These are phyloP conservation scores for Tulasnella sp. DNA, from an alignment of 768 basidiomycete species.

Conservation along the genomic window DNA sequence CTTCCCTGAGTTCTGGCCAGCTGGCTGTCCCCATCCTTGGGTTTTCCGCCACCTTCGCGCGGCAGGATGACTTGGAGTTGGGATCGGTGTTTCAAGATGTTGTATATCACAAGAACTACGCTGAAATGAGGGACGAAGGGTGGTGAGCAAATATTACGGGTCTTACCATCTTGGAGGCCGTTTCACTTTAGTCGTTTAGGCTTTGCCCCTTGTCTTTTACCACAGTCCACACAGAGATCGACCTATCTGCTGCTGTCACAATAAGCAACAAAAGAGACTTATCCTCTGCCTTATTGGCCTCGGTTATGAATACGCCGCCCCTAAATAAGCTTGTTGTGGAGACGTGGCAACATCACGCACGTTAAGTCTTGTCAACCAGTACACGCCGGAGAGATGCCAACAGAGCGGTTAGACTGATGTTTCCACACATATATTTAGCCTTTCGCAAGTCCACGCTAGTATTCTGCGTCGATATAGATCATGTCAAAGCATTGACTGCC, in stretches of 20 bases:
- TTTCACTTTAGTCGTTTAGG: slow-evolving; percentile 58
- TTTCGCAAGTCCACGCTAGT: slow-evolving; percentile 81
- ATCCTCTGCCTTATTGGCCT: slow-evolving; percentile 74
- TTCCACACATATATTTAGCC: no score
- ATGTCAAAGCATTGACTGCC: slow-evolving; percentile 74
- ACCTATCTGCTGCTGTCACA: slow-evolving; percentile 69
- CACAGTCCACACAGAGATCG: slow-evolving; percentile 69
- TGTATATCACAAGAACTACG: slow-evolving; percentile 73
- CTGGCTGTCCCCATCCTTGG: no score
- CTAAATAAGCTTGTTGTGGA: slow-evolving; percentile 76
- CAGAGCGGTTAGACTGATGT: no score
- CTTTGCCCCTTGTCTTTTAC: slow-evolving; percentile 87
- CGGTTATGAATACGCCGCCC: slow-evolving; percentile 80
- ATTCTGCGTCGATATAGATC: slow-evolving; percentile 86
- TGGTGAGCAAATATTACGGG: no score
- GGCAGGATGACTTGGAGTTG: slow-evolving; percentile 88
- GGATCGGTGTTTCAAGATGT: slow-evolving; percentile 88
- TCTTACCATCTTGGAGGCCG: no score
- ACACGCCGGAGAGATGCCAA: slow-evolving; percentile 63
- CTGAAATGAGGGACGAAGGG: no score
- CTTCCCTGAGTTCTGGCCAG: slow-evolving; percentile 57
- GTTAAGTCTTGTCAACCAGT: no score
- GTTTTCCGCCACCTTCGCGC: slow-evolving; percentile 92
- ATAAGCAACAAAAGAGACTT: slow-evolving; percentile 77
- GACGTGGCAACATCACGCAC: no score